Evolutionary conservation across 306 rosid species (phyloP), one percentile per base, ranked within the genome.

Genomic region (Oemleria cerasiformis): DNA sequence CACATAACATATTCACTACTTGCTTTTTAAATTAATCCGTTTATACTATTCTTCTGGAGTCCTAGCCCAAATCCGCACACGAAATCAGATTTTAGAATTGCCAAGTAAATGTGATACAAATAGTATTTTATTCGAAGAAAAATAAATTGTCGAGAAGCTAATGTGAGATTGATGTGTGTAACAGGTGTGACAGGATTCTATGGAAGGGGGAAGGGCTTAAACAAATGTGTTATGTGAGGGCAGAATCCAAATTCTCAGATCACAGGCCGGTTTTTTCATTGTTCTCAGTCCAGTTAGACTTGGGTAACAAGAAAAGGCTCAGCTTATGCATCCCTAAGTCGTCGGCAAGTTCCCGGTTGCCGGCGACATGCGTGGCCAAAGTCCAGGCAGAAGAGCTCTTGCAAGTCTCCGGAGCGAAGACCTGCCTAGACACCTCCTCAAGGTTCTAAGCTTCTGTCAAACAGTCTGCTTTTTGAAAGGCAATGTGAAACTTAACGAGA

Each of bases 121-220:
- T 23, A 36, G 34, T 25, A 25, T 20, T 48, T 40, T 8, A 2
- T 8, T 2, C 36, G 8, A 45, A 12, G 5, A 45, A 9, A 13
- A 11, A 30, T 25, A 65, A 25, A 20, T 60, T 9, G 14, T n/a
- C 23, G 16, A 40, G 15, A 51, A 13, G 44, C 62, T 68, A 40
- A 75, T 21, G 8, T 16, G 61, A 25, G 36, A 19, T 66, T 56
- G 44, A 4, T 77, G 12, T 3, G n/a, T 36, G 25, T 13, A 36
- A 21, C 77, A 93, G 98, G 98, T 94, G 99, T 12, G 99, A 94
- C 71, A 73, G 99, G 81, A 91, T 94, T 34, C 76, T 94, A 64
- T 94, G 99, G 99, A 91, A 88, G 77, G 99, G 99, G 8, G 86
- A 91, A 58, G 91, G 90, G 5, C 68, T 94, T 16, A 85, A 87